Percentiles rank a stretch among this genome's conserved stretches.
These are phyloP conservation scores for Perkinsus chesapeaki DNA, from an alignment of 169 alveolate genomes.

Conservation along the genomic window DNA sequence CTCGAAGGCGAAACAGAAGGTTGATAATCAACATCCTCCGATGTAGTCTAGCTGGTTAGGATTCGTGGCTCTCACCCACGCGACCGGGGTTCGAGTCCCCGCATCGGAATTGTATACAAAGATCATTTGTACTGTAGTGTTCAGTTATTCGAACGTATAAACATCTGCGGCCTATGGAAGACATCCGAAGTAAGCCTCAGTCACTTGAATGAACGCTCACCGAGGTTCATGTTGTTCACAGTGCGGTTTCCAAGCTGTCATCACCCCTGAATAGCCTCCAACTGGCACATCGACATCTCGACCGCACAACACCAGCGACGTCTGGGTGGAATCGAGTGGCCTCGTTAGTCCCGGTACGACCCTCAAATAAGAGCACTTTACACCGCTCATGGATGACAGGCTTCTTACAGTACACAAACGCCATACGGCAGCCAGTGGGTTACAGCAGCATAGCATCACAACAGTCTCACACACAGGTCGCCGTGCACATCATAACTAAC, in stretches of 20 bases:
- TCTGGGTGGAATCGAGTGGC: not conserved
- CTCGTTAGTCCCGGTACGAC: not conserved
- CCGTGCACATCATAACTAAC: not conserved
- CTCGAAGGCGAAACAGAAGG: not conserved
- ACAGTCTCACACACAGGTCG: too few species aligned
- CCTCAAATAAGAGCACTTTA: not conserved
- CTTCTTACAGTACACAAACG: not conserved
- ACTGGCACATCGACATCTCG: not conserved
- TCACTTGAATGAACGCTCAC: not conserved
- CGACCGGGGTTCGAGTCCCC: slow-evolving; percentile 8
- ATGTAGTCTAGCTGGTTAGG: slow-evolving; percentile 4
- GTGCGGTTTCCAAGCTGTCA: not conserved
- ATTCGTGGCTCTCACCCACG: slow-evolving; percentile 6
- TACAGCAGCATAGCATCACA: not conserved
- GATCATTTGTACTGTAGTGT: not conserved
- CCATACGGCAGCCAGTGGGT: not conserved
- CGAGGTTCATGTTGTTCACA: not conserved
- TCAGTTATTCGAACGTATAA: not conserved
- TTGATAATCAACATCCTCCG: not conserved
- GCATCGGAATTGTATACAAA: not conserved
- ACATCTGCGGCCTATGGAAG: not conserved
- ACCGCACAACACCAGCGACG: not conserved
- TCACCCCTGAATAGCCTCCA: not conserved
- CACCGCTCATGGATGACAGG: not conserved
- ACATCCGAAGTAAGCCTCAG: not conserved